These are phyloP conservation scores for Exophiala mesophila DNA, from an alignment of 2,329 filamentous ascomycete genomes.

Conservation along the genomic window DNA sequence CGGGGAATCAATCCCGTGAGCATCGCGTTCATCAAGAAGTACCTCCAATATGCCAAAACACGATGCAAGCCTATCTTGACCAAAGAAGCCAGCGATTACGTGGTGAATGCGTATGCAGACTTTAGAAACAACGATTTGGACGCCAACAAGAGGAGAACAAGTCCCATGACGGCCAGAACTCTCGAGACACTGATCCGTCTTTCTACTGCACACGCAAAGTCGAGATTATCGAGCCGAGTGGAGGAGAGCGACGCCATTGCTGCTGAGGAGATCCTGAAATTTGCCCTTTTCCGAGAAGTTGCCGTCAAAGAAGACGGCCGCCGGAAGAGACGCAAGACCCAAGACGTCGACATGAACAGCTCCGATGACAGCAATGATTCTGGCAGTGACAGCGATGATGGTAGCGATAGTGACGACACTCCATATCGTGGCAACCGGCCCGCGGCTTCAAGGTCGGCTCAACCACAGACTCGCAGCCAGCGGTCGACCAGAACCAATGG, in stretches of 20 bases:
- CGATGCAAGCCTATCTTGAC: conserved; percentile 85
- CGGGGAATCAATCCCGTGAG: conserved; percentile 69
- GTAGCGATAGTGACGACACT: conserved; percentile 25
- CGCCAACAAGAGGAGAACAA: conserved; percentile 87
- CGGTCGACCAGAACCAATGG: conserved; percentile 28
- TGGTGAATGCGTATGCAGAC: conserved; percentile 84
- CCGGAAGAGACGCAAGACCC: conserved; percentile 75
- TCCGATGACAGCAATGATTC: conserved; percentile 57
- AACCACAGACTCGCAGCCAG: conserved; percentile 24
- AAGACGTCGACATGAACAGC: conserved; percentile 60
- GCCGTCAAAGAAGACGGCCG: conserved; percentile 63
- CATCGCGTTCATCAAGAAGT: conserved; percentile 99
- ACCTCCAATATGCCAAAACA: conserved; percentile 95
- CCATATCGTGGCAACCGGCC: conserved; percentile 23
- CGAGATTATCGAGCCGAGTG: conserved; percentile 78
- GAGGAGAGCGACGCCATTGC: conserved; percentile 84
- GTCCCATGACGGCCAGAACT: conserved; percentile 93
- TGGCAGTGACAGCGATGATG: conserved; percentile 37
- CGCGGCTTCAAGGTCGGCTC: conserved; percentile 28
- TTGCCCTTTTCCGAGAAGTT: conserved; percentile 96
- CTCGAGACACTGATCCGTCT: conserved; percentile 97
- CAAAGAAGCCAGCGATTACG: conserved; percentile 85
- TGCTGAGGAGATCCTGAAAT: conserved; percentile 84
- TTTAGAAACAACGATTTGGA: conserved; percentile 94
- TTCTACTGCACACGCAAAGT: conserved; percentile 91